Conservation (phyloP, 768 basidiomycete genomes). For the Candolleomyces eurysporus region DNA sequence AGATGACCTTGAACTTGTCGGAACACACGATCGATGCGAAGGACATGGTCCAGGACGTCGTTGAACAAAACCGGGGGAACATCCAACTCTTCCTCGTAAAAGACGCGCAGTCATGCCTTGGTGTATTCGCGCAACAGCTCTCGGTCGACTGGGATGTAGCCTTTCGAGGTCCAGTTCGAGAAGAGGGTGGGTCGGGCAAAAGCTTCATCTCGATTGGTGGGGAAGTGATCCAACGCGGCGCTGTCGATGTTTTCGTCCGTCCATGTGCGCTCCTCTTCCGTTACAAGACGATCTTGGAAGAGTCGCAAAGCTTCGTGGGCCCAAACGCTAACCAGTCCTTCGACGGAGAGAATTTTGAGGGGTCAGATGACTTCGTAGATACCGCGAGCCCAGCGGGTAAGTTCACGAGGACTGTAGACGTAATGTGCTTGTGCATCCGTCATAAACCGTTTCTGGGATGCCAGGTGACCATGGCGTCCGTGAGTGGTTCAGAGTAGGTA, state of each 20-base stretch:
- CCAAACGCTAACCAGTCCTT: slow-evolving; percentile 96
- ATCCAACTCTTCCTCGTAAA: slow-evolving; percentile 98
- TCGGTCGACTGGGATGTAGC: slow-evolving; percentile 94
- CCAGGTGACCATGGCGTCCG: slow-evolving; percentile 95
- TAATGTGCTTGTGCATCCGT: slow-evolving; percentile 98
- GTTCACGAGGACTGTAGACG: slow-evolving; percentile 97
- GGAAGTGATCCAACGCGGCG: slow-evolving; percentile 87
- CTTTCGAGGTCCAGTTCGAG: slow-evolving; percentile 98
- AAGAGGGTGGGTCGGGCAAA: slow-evolving; percentile 88
- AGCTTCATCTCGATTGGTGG: slow-evolving; percentile 84
- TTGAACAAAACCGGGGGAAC: slow-evolving; percentile 98
- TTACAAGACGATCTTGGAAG: slow-evolving; percentile 95
- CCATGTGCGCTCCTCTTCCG: slow-evolving; percentile 91
- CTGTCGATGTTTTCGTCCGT: slow-evolving; percentile 90
- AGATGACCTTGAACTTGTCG: slow-evolving; percentile 97
- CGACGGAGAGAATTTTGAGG: slow-evolving; percentile 87
- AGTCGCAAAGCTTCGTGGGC: slow-evolving; percentile 96
- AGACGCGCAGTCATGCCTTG: slow-evolving; percentile 96
- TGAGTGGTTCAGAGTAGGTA: slow-evolving; percentile 90
- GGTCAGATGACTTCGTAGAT: slow-evolving; percentile 97
- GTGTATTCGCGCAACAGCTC: slow-evolving; percentile 93
- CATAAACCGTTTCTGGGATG: slow-evolving; percentile 92
- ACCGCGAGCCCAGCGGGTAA: slow-evolving; percentile 96
- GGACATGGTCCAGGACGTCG: slow-evolving; percentile 95
- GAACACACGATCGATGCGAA: slow-evolving; percentile 98